Percentiles rank a stretch among this genome's conserved stretches.
phyloP scores from a whole-genome alignment of 1,139 yeast genomes.

The Waltiozyma sp. region DNA sequence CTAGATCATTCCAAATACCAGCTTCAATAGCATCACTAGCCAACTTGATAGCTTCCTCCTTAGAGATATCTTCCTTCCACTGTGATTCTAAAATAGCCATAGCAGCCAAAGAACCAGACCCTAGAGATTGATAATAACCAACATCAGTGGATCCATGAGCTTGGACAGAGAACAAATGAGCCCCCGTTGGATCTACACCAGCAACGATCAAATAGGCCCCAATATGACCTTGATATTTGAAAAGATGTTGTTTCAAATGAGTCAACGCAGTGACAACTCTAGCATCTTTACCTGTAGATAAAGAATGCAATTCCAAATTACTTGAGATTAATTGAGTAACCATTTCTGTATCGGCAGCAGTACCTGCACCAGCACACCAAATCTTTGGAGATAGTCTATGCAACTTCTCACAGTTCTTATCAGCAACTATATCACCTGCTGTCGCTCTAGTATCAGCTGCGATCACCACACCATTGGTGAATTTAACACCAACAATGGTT shows the following conservation, averaged over 20 bases:
- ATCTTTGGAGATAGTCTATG: conserved; percentile 87
- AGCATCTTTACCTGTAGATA: conserved; percentile 76
- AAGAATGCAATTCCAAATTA: conserved; percentile 79
- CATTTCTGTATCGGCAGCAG: conserved; percentile 99
- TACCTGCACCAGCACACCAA: conserved; percentile 99
- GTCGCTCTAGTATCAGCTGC: conserved; percentile 99
- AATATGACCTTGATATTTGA: conserved; percentile 92
- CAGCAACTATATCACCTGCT: conserved; percentile 91
- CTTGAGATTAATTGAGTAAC: conserved; percentile 88
- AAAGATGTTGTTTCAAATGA: conserved; percentile 86
- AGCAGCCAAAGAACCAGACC: conserved; percentile 97
- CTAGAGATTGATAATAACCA: conserved; percentile 84
- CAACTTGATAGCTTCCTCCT: conserved; percentile 79
- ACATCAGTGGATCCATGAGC: conserved; percentile 98
- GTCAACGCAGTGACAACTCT: conserved; percentile 91
- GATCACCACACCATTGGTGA: conserved; percentile 77
- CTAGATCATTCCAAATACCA: conserved; percentile 98
- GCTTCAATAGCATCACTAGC: conserved; percentile 93
- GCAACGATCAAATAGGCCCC: conserved; percentile 97
- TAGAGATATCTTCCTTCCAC: conserved; percentile 70
- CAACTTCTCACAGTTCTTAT: conserved; percentile 92
- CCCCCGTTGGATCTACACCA: conserved; percentile 94
- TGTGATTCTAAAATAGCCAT: conserved; percentile 92
- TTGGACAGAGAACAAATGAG: conserved; percentile 84
- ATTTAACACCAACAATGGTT: conserved; percentile 92